Evolutionary conservation across 352 stramenopile genomes (phyloP).

Genomic region (Thraustotheca clavata): DNA sequence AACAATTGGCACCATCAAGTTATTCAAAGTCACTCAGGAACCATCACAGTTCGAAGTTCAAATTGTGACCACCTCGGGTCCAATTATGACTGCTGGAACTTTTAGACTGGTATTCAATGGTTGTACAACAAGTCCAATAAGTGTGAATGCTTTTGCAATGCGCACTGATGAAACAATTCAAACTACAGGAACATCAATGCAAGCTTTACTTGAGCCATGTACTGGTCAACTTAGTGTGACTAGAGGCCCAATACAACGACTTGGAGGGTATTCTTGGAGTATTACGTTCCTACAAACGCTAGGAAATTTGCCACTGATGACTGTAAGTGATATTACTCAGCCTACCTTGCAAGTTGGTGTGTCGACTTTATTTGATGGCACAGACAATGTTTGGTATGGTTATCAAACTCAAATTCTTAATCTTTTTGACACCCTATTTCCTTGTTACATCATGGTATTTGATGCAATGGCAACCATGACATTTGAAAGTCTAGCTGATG

Average conservation of each 20-base stretch:
- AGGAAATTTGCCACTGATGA: slow-evolving; percentile 20
- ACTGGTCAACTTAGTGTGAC: slow-evolving; percentile 40
- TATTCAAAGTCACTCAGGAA: slow-evolving; percentile 11
- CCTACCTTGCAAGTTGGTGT: slow-evolving; percentile 26
- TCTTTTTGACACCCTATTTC: slow-evolving; percentile 38
- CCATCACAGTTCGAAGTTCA: slow-evolving; percentile 13
- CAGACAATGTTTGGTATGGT: slow-evolving; percentile 22
- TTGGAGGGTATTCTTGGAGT: slow-evolving; percentile 52
- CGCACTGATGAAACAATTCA: slow-evolving; percentile 34
- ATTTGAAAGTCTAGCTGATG: slow-evolving; percentile 49
- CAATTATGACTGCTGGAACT: background rate
- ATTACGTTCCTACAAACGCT: slow-evolving; percentile 53
- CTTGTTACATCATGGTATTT: slow-evolving; percentile 74
- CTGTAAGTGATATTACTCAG: background rate
- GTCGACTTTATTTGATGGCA: slow-evolving; percentile 36
- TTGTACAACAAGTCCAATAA: slow-evolving; percentile 31
- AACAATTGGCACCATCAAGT: slow-evolving; percentile 41
- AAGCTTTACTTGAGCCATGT: slow-evolving; percentile 39
- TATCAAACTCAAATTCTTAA: background rate
- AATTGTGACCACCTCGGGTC: background rate
- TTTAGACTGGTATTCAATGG: background rate
- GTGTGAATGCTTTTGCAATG: slow-evolving; percentile 49
- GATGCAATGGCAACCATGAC: slow-evolving; percentile 43
- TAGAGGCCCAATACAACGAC: slow-evolving; percentile 26
- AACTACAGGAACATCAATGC: slow-evolving; percentile 47